A percentile compares a stretch with the other conserved stretches of the same genome.
Conservation (phyloP, 2,329 filamentous ascomycete genomes). For the Scopulariopsis brevicaulis region DNA sequence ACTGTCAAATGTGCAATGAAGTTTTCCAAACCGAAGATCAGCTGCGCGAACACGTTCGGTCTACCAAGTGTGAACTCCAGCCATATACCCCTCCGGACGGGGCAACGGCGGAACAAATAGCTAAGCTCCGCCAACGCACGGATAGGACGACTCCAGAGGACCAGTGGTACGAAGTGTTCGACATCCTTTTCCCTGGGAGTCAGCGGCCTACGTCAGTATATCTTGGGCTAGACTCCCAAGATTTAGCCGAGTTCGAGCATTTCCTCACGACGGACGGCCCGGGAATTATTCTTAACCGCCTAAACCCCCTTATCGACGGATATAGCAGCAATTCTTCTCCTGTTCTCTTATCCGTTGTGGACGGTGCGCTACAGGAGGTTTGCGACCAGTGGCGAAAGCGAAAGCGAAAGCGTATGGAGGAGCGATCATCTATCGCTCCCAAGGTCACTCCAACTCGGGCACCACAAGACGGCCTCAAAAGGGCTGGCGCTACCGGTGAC, state of each 20-base stretch:
- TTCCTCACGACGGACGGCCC: constrained; percentile 5
- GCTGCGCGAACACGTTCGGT: constrained; percentile 8
- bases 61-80: constrained; percentile 5
- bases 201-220: constrained; percentile 9
- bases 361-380: constrained; percentile 1
- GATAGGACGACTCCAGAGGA: constrained; percentile 10
- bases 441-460: too few relatives aligned
- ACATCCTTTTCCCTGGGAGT: constrained; percentile 10
- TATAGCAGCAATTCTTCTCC: not conserved
- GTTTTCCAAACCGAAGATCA: constrained; percentile 8
- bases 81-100: constrained; percentile 8
- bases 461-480: too few relatives aligned
- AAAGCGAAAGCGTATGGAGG: too few relatives aligned
- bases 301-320: not conserved
- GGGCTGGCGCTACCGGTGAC: too few relatives aligned
- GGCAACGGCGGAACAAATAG: constrained; percentile 10
- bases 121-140: constrained; percentile 8
- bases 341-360: not conserved
- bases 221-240: constrained; percentile 10
- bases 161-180: constrained; percentile 13
- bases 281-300: not conserved
- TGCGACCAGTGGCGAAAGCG: constrained; percentile 4
- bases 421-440: too few relatives aligned
- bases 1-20: constrained; percentile 11
- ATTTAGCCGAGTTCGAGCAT: constrained; percentile 8